Evolutionary conservation across 345 rosid genomes (phyloP), one percentile per base, ranked within the genome.

Genomic region (Firmiana major): DNA sequence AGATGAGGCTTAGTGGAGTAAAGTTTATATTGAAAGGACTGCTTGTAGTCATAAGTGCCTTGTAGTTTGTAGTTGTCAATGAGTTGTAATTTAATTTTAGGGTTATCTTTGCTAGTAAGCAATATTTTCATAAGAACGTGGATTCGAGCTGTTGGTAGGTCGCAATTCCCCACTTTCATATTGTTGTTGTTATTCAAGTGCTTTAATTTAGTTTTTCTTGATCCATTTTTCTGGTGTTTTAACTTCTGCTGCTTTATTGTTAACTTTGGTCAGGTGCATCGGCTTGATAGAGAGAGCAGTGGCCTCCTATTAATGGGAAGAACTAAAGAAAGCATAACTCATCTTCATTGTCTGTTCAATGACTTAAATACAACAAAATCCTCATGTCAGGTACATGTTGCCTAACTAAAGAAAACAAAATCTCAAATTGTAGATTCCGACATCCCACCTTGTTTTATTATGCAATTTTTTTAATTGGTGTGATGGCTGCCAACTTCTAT

Each of bases 261-360:
- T 57, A 78, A 78, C 38, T 34, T 58, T 71, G 77, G 54, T 79
- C 81, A 94, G 98, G 98, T 93, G 77, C 98, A 93, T 76, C 97
- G 97, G 62, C 95, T 93, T 60, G 98, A 93, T 75, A 86, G 93
- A 84, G 98, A 94, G 84, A 89, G 89, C 79, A 94, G 98, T 48
- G 98, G 98, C 64, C 89, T 94, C 71, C 84, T 91, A 75, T 80
- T 94, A 67, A 81, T 91, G 94, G 98, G 95, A 42, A 86, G 98
- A 81, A 88, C 91, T 45, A 87, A 85, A 86, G 94, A 93, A 84
- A 94, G 94, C 73, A 79, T 86, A 12, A 79, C 80, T 78, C 85
- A 76, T 83, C 97, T 94, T 76, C 93, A 88, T 71, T 87, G 87
- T 76, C 82, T 93, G 76, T 93, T 91, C 78, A 91, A 87, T 74